Evolutionary conservation across 305 asterid genomes (phyloP).

Genomic region (Fraxinus floribunda): DNA sequence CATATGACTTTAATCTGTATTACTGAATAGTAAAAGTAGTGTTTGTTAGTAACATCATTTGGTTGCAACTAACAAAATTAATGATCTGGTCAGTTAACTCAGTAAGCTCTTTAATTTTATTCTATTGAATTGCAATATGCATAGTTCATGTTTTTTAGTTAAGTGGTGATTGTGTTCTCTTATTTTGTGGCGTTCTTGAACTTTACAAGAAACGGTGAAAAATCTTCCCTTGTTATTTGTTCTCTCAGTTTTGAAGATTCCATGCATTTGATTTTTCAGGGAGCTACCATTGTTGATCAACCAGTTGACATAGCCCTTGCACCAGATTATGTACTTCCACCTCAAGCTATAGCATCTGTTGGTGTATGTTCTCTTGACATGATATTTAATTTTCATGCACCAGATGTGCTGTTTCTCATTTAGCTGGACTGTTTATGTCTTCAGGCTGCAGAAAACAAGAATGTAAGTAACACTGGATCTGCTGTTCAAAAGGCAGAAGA

Average conservation of each 20-base stretch:
- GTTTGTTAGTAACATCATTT: not conserved
- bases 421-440: constrained; percentile 1
- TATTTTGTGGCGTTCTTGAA: not conserved
- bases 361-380: constrained; percentile 26
- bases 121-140: not conserved
- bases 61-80: not conserved
- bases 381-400: constrained; percentile 12
- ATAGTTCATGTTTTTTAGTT: not conserved
- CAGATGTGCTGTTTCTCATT: not conserved
- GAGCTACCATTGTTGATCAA: constrained; percentile 76
- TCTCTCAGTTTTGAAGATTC: not conserved
- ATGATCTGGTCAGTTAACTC: not conserved
- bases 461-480: constrained; percentile 39
- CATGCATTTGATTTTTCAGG: constrained; percentile 37
- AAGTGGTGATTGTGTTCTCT: not conserved
- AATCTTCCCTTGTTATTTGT: not conserved
- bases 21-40: not conserved
- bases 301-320: constrained; percentile 52
- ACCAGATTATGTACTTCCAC: constrained; percentile 52
- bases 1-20: not conserved
- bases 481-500: constrained; percentile 69
- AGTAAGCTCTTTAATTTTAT: not conserved
- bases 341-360: constrained; percentile 36
- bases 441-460: constrained; percentile 44
- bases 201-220: not conserved